Conservation (phyloP, 768 basidiomycete genomes). For the Amyloporia xantha region DNA sequence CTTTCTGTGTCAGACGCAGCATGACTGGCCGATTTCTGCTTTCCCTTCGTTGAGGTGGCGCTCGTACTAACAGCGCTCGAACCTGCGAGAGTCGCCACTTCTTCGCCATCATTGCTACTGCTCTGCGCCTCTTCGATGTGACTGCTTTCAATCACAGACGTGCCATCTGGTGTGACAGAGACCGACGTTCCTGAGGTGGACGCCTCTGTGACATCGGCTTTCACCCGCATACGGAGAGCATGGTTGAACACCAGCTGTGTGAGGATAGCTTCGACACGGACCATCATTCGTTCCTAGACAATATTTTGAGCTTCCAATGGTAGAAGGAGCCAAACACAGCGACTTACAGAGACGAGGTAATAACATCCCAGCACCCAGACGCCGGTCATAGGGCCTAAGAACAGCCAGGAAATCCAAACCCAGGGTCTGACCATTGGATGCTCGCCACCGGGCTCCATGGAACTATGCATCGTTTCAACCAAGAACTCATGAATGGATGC, state of each 20-base stretch:
- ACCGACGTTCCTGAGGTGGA: conserved; percentile 5
- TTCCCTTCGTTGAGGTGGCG: conserved; percentile 11
- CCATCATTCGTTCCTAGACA: conserved; percentile 29
- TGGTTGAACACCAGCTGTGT: conserved; percentile 54
- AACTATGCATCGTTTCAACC: conserved; percentile 11
- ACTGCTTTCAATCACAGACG: too few relatives aligned
- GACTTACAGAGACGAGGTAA: background rate
- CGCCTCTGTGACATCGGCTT: conserved; percentile 20
- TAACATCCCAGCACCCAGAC: background rate
- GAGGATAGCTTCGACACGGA: conserved; percentile 38
- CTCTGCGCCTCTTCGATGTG: conserved; percentile 7
- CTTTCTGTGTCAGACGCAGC: too few relatives aligned
- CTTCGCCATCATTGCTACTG: conserved; percentile 4
- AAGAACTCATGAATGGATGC: background rate
- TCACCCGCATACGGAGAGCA: conserved; percentile 46
- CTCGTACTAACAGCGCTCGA: conserved; percentile 21
- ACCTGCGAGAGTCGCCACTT: background rate
- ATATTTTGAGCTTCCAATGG: background rate
- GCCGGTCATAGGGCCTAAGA: conserved; percentile 38
- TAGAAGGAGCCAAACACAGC: background rate
- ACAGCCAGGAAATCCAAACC: conserved; percentile 56
- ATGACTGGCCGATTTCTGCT: conserved; percentile 7
- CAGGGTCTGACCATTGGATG: conserved; percentile 51
- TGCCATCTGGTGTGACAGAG: conserved; percentile 22
- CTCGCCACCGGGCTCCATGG: conserved; percentile 36